phyloP scores from a whole-genome alignment of 2,329 filamentous ascomycete genomes.

The Plenodomus biglobosus region DNA sequence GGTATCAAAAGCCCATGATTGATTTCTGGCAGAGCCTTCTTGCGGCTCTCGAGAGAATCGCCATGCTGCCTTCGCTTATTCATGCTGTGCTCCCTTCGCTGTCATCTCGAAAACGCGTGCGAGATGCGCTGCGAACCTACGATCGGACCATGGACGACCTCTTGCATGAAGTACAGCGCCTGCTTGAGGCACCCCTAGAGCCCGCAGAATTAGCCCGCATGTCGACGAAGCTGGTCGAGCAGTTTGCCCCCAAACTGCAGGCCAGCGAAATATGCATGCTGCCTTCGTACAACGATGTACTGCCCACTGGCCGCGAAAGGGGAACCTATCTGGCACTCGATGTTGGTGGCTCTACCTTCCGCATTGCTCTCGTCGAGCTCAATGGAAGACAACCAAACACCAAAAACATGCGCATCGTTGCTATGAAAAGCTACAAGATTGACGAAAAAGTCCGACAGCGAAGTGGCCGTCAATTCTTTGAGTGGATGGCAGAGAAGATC shows the following conservation, averaged over 20 bases:
- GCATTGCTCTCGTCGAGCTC: constrained; percentile 62
- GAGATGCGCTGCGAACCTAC: constrained; percentile 45
- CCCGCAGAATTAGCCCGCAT: constrained; percentile 47
- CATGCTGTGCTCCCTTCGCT: constrained; percentile 42
- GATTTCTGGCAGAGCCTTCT: constrained; percentile 46
- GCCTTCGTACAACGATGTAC: constrained; percentile 64
- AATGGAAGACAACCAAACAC: constrained; percentile 49
- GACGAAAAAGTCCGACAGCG: constrained; percentile 58
- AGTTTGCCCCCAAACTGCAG: constrained; percentile 58
- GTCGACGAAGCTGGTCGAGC: constrained; percentile 50
- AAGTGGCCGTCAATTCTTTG: constrained; percentile 61
- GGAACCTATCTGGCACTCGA: constrained; percentile 65
- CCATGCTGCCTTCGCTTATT: constrained; percentile 46
- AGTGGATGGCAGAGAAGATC: constrained; percentile 66
- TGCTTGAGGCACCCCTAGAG: constrained; percentile 50
- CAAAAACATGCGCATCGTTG: constrained; percentile 57
- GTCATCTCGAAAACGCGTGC: constrained; percentile 35
- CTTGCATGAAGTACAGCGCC: constrained; percentile 46
- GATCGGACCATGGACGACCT: constrained; percentile 54
- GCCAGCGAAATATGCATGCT: constrained; percentile 64
- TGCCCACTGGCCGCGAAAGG: constrained; percentile 61
- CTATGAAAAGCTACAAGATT: constrained; percentile 58
- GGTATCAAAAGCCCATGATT: constrained; percentile 43
- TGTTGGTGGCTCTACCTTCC: constrained; percentile 67
- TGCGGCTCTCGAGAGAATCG: constrained; percentile 42